Base-by-base conservation (phyloP, 1,284 basidiomycete species). In the Melampsora occidentalis region DNA sequence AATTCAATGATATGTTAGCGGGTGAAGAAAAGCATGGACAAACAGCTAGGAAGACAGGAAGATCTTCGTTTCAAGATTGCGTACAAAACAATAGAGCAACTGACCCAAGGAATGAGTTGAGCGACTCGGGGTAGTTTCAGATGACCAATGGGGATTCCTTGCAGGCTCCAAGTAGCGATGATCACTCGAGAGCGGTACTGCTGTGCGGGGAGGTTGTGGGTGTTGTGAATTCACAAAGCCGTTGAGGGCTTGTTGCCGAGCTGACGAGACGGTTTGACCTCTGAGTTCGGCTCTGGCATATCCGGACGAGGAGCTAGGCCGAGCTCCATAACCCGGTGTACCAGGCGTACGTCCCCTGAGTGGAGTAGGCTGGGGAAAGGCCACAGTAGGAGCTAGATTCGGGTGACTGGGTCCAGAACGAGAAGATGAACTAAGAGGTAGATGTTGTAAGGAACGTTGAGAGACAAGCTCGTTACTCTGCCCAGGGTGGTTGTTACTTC, bases 311-410 rank as follows among this genome's bases (percentile, higher is more conserved):
- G 59, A 51, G 18, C 61, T 46, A 63, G 75, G 69, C 6, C 61
- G 48, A 59, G 22, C 12, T 16, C 22, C 42, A 64, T 70, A 77
- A 33, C 68, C 61, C 7, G 68, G 68, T n/a, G 39, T 46, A 35
- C 51, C 72, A 25, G 71, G 22, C 6, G 65, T n/a, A 35, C 62
- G 35, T 9, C 35, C 62, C 22, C 75, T 53, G 53, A 69, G 25
- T 20, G 68, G 31, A 14, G 66, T 46, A 53, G 73, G 73, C 16
- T 76, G 73, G 18, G 73, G 73, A 61, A 76, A 69, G 2, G 66
- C 49, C n/a, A 76, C 61, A 46, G 42, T 76, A 35, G 73, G 65
- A 25, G 75, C 31, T 35, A 39, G 59, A 4, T 42, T 63, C 57
- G 66, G 48, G 7, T 39, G 57, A 33, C 61, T 59, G 28, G 69